A percentile compares a stretch with the other conserved stretches of the same genome.
These are phyloP conservation scores for Penicillium arizonense DNA, from an alignment of 495 filamentous ascomycete genomes.

Conservation along the genomic window DNA sequence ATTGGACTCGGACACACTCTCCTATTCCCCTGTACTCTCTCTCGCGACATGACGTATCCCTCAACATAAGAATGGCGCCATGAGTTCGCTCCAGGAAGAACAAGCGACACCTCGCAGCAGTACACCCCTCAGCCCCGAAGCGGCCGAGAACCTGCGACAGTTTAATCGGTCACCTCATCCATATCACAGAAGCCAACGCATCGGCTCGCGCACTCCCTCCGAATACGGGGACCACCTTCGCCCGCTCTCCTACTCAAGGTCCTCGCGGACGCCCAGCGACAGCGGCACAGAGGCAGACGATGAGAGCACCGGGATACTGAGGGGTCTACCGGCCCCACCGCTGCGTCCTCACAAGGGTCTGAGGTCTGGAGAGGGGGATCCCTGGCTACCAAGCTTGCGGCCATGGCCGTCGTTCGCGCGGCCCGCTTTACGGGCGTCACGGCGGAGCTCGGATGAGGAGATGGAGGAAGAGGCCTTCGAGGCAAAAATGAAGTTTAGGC, in stretches of 20 bases:
- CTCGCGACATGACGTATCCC: constrained; percentile 34
- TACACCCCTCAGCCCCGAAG: constrained; percentile 18
- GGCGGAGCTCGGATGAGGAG: constrained; percentile 41
- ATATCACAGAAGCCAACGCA: constrained; percentile 54
- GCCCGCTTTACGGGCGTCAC: constrained; percentile 30
- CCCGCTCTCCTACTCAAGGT: constrained; percentile 22
- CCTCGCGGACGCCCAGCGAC: constrained; percentile 67
- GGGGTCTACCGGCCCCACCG: constrained; percentile 75
- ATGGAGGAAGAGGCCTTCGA: constrained; percentile 25
- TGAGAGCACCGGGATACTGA: constrained; percentile 68
- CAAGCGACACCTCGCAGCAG: constrained; percentile 22
- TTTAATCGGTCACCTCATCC: constrained; percentile 77
- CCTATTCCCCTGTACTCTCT: neutral
- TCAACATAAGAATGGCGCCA: constrained; percentile 39
- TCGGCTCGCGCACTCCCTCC: constrained; percentile 22
- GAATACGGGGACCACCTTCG: constrained; percentile 27
- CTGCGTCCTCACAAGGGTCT: constrained; percentile 72
- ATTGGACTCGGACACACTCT: neutral
- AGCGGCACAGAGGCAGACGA: constrained; percentile 93
- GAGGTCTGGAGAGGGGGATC: constrained; percentile 50
- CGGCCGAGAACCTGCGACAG: constrained; percentile 39
- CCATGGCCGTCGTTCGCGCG: constrained; percentile 41
- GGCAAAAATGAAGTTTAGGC: constrained; percentile 28
- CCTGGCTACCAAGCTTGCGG: constrained; percentile 35
- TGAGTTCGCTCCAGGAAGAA: constrained; percentile 42